These are phyloP conservation scores for Filosporella fistucella DNA, from an alignment of 495 filamentous ascomycete species.

Conservation along the genomic window DNA sequence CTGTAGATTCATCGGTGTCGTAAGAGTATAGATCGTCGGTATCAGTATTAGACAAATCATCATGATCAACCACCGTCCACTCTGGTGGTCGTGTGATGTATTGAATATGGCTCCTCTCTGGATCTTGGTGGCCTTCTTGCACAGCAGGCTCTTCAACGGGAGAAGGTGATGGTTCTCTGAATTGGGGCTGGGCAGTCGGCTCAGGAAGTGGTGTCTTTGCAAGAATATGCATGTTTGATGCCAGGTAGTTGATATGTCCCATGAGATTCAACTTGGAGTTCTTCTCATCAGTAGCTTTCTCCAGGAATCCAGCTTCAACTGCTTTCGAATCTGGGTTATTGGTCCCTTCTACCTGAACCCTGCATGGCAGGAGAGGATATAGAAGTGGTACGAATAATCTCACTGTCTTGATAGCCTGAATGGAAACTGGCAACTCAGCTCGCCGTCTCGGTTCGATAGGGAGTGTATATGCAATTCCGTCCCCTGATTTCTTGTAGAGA, in stretches of 20 bases:
- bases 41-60: slow-evolving; percentile 27
- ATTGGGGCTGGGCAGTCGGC: not conserved
- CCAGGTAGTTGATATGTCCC: slow-evolving; percentile 72
- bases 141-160: slow-evolving; percentile 13
- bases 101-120: slow-evolving; percentile 53
- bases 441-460: slow-evolving; percentile 66
- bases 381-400: slow-evolving; percentile 66
- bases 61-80: slow-evolving; percentile 51
- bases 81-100: slow-evolving; percentile 80
- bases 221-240: slow-evolving; percentile 67
- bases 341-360: slow-evolving; percentile 61
- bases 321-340: slow-evolving; percentile 53
- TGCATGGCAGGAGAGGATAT: slow-evolving; percentile 69
- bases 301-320: slow-evolving; percentile 61
- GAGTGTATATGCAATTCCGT: slow-evolving; percentile 67
- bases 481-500: slow-evolving; percentile 63
- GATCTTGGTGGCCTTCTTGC: slow-evolving; percentile 26
- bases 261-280: slow-evolving; percentile 59
- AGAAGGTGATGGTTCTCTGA: not conserved
- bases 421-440: slow-evolving; percentile 52
- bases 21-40: slow-evolving; percentile 34
- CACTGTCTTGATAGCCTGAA: slow-evolving; percentile 60
- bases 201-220: slow-evolving; percentile 41
- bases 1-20: slow-evolving; percentile 39
- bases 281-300: slow-evolving; percentile 49